phyloP scores from a whole-genome alignment of 768 basidiomycete genomes.

The Glaciozyma martinii region DNA sequence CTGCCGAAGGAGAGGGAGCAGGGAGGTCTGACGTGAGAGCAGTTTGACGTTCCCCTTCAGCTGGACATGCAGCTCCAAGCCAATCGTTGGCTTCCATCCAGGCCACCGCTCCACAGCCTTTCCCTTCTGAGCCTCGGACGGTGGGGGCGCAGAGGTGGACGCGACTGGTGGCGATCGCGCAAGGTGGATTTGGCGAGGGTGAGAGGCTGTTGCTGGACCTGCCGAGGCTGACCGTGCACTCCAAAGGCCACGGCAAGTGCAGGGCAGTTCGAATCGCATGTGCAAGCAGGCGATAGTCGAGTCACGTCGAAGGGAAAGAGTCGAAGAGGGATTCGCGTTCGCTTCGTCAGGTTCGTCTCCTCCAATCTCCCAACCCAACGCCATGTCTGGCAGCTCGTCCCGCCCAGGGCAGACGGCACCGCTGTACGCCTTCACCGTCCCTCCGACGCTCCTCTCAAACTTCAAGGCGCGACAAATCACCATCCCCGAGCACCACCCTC shows the following conservation, averaged over 20 bases:
- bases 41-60: constrained; percentile 78
- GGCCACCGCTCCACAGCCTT: constrained; percentile 8
- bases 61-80: constrained; percentile 93
- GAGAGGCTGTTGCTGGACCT: too few relatives aligned
- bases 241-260: too few relatives aligned
- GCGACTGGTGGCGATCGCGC: too few relatives aligned
- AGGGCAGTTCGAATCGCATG: too few relatives aligned
- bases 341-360: too few relatives aligned
- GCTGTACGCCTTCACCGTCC: constrained; percentile 30
- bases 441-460: constrained; percentile 5
- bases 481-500: constrained; percentile 24
- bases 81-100: constrained; percentile 82
- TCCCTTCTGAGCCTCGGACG: neutral
- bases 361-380: too few relatives aligned
- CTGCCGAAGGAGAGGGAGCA: neutral
- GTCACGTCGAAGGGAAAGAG: too few relatives aligned
- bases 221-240: too few relatives aligned
- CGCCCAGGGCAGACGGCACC: neutral
- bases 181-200: too few relatives aligned
- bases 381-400: too few relatives aligned
- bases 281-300: too few relatives aligned
- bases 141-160: neutral
- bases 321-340: too few relatives aligned
- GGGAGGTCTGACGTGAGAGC: constrained; percentile 60
- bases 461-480: constrained; percentile 21